Conservation (phyloP, 371 early-diverging fungal genomes). For the Rhizopus sp. region DNA sequence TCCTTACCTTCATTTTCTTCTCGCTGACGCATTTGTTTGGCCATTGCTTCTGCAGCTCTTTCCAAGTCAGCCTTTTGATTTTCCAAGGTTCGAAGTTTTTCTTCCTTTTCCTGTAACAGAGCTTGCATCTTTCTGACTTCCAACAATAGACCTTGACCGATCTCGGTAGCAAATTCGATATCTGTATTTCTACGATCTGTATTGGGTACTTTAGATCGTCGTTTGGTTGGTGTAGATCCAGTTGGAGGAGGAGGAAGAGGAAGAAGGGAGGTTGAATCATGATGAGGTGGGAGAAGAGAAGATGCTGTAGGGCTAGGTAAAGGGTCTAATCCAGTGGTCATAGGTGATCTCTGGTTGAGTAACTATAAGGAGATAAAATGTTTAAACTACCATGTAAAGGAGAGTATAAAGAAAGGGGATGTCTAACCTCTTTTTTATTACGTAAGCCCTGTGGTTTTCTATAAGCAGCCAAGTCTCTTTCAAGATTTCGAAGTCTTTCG, state of each 20-base stretch:
- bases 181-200: slow-evolving; percentile 52
- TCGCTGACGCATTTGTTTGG: slow-evolving; percentile 59
- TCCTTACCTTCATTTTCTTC: slow-evolving; percentile 65
- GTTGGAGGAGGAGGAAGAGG: slow-evolving; percentile 48
- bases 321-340: slow-evolving; percentile 34
- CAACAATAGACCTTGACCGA: slow-evolving; percentile 56
- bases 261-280: slow-evolving; percentile 40
- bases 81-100: slow-evolving; percentile 62
- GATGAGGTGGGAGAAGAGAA: slow-evolving; percentile 35
- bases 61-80: slow-evolving; percentile 66
- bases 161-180: slow-evolving; percentile 58
- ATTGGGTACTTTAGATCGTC: slow-evolving; percentile 54
- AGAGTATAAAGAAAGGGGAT: slow-evolving; percentile 6
- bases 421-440: slow-evolving; percentile 35
- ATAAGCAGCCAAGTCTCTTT: slow-evolving; percentile 38
- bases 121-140: slow-evolving; percentile 59
- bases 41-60: slow-evolving; percentile 63
- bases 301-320: slow-evolving; percentile 48
- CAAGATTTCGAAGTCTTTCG: slow-evolving; percentile 40
- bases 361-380: slow-evolving; percentile 20
- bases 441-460: slow-evolving; percentile 28
- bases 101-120: slow-evolving; percentile 62
- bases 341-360: slow-evolving; percentile 30
- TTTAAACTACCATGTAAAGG: background rate
- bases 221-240: slow-evolving; percentile 53